Evolutionary conservation across 2,329 filamentous ascomycete genomes (phyloP).

Genomic region (Apiospora koreana): DNA sequence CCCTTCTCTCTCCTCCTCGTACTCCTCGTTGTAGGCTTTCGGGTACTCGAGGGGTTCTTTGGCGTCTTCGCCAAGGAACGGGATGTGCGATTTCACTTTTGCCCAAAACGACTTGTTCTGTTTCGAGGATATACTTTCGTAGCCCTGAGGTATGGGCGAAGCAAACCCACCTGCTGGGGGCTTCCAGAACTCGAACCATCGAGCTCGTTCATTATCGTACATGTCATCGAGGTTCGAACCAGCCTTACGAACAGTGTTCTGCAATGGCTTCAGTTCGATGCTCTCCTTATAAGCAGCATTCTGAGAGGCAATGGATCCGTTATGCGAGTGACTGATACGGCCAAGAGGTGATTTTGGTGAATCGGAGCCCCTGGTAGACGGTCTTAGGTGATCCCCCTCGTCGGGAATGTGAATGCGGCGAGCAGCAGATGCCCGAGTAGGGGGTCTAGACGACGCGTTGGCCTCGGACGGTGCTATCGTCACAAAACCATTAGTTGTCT

Average conservation of each 20-base stretch:
- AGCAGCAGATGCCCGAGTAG: slow-evolving; percentile 26
- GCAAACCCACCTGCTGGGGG: slow-evolving; percentile 61
- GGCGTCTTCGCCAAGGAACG: slow-evolving; percentile 48
- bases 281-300: slow-evolving; percentile 37
- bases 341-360: not conserved
- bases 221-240: slow-evolving; percentile 48
- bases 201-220: slow-evolving; percentile 44
- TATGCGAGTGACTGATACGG: slow-evolving; percentile 25
- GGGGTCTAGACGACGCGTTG: slow-evolving; percentile 22
- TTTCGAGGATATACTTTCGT: slow-evolving; percentile 46
- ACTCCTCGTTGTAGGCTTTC: slow-evolving; percentile 61
- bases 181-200: slow-evolving; percentile 68
- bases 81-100: slow-evolving; percentile 49
- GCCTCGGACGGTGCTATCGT: slow-evolving; percentile 29
- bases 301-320: slow-evolving; percentile 39
- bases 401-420: slow-evolving; percentile 33
- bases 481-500: slow-evolving; percentile 57
- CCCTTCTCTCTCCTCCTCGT: slow-evolving; percentile 53
- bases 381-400: slow-evolving; percentile 34
- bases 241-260: slow-evolving; percentile 56
- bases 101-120: slow-evolving; percentile 51
- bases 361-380: slow-evolving; percentile 25
- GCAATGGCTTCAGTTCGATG: slow-evolving; percentile 34
- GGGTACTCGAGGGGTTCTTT: slow-evolving; percentile 58
- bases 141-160: slow-evolving; percentile 61